Evolutionary conservation across 2,329 filamentous ascomycete species (phyloP), one percentile per base, ranked within the genome.

Genomic region (Paraconiothyrium brasiliense): DNA sequence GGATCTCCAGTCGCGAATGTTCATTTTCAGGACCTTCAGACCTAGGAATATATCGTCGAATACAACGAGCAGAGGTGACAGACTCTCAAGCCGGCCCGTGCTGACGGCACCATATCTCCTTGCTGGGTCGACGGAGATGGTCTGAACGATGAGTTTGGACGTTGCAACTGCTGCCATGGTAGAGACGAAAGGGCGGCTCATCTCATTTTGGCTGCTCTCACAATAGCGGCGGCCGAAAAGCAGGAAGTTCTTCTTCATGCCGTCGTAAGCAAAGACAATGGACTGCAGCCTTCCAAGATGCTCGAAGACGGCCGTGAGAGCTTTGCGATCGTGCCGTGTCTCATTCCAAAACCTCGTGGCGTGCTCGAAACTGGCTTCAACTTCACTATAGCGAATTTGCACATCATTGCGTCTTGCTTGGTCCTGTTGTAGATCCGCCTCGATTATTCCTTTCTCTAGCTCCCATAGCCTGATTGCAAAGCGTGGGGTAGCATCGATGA

Each of bases 1-100:
- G 16, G 58, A 49, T n/a, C 74, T 64, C 67, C 72, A 72, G 48
- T 76, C 74, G 11, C 74, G 63, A 14, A 76, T 59, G n/a, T 70
- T 67, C 11, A 76, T 57, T 27, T 66, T 60, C 8, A 70, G 44
- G 27, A 37, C 54, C n/a, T 62, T 48, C n/a, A 70, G 51, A 4
- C 62, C 50, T 14, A 60, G 46, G 22, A 70, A 66, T 1, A 61
- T 58, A 5, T 41, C 51, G 34, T 62, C 58, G 27, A 63, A 62
- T 13, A 34, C 58, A 20, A 60, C 47, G 13, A 70, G 56, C 14
- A 58, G 16, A 1, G 61, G 66, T 5, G 66, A 63, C 2, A 70
- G 27, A 4, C 66, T 60, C 44, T 68, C 67, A 3, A 70, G 59
- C 13, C 67, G 62, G 1, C 67, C 67, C 30, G 66, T 59, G 54